phyloP scores from a whole-genome alignment of 2,329 filamentous ascomycete genomes.

The Epicoccum sorghinum region DNA sequence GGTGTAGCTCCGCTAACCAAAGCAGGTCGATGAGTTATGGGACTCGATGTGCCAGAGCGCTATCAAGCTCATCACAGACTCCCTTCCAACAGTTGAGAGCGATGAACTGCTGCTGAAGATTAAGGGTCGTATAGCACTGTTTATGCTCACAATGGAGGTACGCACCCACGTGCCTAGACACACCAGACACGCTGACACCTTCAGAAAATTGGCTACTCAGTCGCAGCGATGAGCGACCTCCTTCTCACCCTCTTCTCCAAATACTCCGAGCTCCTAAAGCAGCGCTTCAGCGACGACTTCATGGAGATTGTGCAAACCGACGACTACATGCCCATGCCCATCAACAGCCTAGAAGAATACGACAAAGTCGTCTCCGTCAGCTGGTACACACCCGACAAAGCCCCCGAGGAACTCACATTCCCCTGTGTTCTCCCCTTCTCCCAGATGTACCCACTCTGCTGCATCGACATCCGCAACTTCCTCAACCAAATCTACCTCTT shows the following conservation, averaged over 20 bases:
- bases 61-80: constrained; percentile 80
- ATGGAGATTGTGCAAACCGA: constrained; percentile 90
- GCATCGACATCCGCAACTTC: constrained; percentile 97
- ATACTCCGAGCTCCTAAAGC: constrained; percentile 89
- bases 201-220: constrained; percentile 87
- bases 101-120: constrained; percentile 92
- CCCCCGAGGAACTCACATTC: constrained; percentile 77
- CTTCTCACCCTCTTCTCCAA: constrained; percentile 90
- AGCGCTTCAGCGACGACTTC: constrained; percentile 92
- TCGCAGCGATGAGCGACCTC: constrained; percentile 80
- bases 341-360: constrained; percentile 87
- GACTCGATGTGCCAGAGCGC: constrained; percentile 94
- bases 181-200: constrained; percentile 11
- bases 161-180: constrained; percentile 29
- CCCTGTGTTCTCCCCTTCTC: constrained; percentile 97
- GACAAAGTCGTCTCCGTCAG: constrained; percentile 95
- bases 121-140: constrained; percentile 89
- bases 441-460: constrained; percentile 98
- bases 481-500: constrained; percentile 98
- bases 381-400: constrained; percentile 89
- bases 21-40: constrained; percentile 93
- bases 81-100: constrained; percentile 79
- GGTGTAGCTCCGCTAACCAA: constrained; percentile 2
- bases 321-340: constrained; percentile 99
- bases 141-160: constrained; percentile 98